Base-by-base conservation (phyloP, 441 rosid genomes). In the Corymbia citriodora region DNA sequence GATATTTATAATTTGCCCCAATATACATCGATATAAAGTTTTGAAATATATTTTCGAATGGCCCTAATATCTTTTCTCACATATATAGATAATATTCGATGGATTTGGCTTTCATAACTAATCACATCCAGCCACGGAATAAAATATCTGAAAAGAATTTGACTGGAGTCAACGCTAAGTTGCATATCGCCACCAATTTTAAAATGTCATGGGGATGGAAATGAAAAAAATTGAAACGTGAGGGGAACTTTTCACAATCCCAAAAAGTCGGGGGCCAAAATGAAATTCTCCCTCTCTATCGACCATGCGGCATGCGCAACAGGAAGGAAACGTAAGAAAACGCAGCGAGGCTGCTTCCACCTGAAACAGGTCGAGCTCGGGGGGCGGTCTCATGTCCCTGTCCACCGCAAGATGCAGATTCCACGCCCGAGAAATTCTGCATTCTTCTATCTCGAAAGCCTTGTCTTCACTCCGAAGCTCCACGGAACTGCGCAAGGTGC, bases 401-500 rank as follows among this genome's bases (percentile, higher is more conserved):
- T 79, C 85, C 85, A 8, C 85, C 10, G 85, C 52, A 79, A 27
- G 85, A 79, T 79, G 52, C 85, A 48, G 85, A 4, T 17, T 45
- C n/a, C 85, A 45, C 85, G 85, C 85, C 52, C 85, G 10, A 79
- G 52, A 91, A 49, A 50, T 88, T 87, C 91, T 91, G 48, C 90
- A 61, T 40, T 87, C 94, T 33, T 92, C 91, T 21, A 87, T 96
- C 91, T 89, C 96, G 1, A 92, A 90, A 90, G 94, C 97, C 65
- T 88, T 95, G 87, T 91, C 93, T 2, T 93, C 94, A 19, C 86
- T 92, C 83, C 65, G 93, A 59, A 93, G 68, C 86, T 90, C 91
- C 82, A 88, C 90, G 21, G 93, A 93, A 87, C 95, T 96, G n/a
- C 93, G 90, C 88, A 93, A 85, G 61, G 82, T 92, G 82, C 98